Base-by-base conservation (phyloP, 176 grass and related monocot genomes). In the Eragrostis nindensis region DNA sequence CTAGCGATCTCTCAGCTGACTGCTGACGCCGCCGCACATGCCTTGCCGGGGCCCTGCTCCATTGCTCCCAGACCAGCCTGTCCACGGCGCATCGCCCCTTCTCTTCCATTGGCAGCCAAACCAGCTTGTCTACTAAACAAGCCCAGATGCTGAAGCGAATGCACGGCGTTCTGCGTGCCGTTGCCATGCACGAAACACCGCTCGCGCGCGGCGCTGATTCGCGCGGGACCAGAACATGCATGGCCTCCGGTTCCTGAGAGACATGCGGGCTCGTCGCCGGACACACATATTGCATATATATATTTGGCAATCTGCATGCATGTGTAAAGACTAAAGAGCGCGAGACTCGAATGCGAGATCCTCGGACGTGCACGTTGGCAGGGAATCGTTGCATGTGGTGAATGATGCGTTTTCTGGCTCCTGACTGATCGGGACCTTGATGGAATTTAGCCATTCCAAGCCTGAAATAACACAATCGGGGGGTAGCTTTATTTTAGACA, bases 11-110 rank as follows among this genome's bases (percentile, higher is more conserved):
- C 27, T n/a, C n/a, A n/a, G n/a, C 75, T 50, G n/a, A n/a, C n/a
- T n/a, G n/a, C n/a, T n/a, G 61, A 66, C 44, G 18, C 44, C 30
- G 13, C 49, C 46, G 78, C 85, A 87, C 86, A 72, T 87, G 86
- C 56, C 15, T 24, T 84, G 81, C 81, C 72, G 72, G 81, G 81
- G 0, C 7, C 47, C 17, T 68, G 62, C 48, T 74, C 60, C 11
- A 25, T 42, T 43, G 67, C 18, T 41, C 54, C 79, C 7, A 50
- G 55, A 61, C 56, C 80, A 26, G 4, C 47, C 44, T 46, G 17
- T 17, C 18, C 57, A 18, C 11, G 19, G 14, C 62, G 36, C 53
- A 26, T 13, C 22, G 11, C 17, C 36, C 14, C 32, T n/a, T 15
- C 25, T 4, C 32, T 18, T 62, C 11, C 22, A 8, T 62, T 62